These are phyloP conservation scores for Aspergillus nanangensis DNA, from an alignment of 495 filamentous ascomycete genomes.

Conservation along the genomic window DNA sequence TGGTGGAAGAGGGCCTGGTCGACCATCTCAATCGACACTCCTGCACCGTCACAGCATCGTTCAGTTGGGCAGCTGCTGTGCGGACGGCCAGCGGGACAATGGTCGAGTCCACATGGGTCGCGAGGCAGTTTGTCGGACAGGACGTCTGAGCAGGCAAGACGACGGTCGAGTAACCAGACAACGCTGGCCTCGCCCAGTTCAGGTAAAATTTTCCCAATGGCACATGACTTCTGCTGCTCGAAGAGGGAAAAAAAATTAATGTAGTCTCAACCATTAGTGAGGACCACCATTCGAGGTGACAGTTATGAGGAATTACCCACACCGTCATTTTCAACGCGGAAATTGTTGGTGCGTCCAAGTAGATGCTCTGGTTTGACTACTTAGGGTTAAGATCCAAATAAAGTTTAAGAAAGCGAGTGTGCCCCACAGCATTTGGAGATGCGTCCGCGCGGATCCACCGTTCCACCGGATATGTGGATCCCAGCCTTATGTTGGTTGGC, in stretches of 20 bases:
- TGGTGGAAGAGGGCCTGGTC: neutral
- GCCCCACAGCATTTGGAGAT: neutral
- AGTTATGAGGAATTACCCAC: neutral
- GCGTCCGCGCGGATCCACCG: neutral
- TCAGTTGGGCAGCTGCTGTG: neutral
- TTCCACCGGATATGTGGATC: neutral
- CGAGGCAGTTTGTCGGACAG: neutral
- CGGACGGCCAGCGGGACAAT: neutral
- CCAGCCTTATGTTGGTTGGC: neutral
- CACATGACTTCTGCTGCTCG: neutral
- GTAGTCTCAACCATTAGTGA: neutral
- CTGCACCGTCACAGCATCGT: neutral
- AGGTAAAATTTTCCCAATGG: neutral
- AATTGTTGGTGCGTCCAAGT: neutral
- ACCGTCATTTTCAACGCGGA: neutral
- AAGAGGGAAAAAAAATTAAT: neutral
- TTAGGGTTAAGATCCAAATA: neutral
- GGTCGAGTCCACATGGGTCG: neutral
- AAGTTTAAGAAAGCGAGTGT: neutral
- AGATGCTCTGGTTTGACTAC: neutral
- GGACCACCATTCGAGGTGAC: neutral
- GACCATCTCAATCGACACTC: neutral
- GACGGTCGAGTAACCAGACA: neutral
- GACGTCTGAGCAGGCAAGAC: neutral
- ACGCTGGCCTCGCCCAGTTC: neutral